Conservation (phyloP, 257 asterid species). For the Ehretia macrophylla region DNA sequence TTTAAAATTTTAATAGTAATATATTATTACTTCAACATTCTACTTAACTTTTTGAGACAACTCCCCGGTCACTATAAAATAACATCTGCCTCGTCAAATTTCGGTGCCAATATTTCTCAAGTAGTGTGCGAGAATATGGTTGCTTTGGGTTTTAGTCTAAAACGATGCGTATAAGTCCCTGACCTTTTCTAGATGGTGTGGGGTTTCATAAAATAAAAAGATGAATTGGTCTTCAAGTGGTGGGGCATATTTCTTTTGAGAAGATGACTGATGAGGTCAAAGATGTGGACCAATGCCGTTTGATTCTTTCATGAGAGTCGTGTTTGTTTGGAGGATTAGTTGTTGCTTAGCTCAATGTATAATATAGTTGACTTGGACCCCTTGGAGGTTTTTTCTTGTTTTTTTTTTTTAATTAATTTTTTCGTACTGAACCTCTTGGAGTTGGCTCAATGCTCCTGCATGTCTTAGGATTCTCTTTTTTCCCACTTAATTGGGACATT, state of each 20-base stretch:
- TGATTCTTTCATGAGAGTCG: conserved; percentile 19
- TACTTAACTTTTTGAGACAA: too few species aligned
- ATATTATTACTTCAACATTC: too few species aligned
- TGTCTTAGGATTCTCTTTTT: too few species aligned
- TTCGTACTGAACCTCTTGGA: too few species aligned
- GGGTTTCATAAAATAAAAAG: conserved; percentile 6
- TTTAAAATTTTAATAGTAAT: too few species aligned
- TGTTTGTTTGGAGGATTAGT: conserved; percentile 32
- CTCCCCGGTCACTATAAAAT: conserved; percentile 47
- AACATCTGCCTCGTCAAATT: conserved; percentile 49
- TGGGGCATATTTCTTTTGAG: background rate
- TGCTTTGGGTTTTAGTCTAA: conserved; percentile 4
- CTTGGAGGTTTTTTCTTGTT: background rate
- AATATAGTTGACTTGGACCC: conserved; percentile 8
- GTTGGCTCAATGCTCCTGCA: too few species aligned
- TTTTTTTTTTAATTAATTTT: background rate
- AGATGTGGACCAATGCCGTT: conserved; percentile 33
- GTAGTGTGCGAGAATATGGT: too few species aligned
- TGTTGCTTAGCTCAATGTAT: conserved; percentile 12
- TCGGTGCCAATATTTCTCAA: conserved; percentile 49
- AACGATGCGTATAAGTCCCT: conserved; percentile 17
- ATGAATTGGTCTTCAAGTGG: conserved; percentile 15
- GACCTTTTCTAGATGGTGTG: conserved; percentile 30
- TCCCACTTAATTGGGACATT: too few species aligned
- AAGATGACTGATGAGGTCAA: conserved; percentile 33